Percentiles rank a stretch among this genome's conserved stretches.
Conservation (phyloP, 2,329 filamentous ascomycete genomes). For the Fusarium tupiense region DNA sequence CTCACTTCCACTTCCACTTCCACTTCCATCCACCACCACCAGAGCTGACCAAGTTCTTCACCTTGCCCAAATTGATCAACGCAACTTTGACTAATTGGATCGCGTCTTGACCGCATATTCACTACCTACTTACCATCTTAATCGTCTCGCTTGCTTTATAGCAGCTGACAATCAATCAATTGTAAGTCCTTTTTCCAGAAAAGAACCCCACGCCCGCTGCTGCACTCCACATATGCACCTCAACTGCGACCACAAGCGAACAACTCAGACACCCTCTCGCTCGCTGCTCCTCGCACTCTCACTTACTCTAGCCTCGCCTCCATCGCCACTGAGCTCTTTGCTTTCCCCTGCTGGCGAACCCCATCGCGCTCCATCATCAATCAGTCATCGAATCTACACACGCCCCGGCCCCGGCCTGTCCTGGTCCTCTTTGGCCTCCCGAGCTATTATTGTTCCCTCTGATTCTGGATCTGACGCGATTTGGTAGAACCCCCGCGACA, state of each 20-base stretch:
- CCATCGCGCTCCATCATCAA: slow-evolving; percentile 18
- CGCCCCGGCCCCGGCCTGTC: slow-evolving; percentile 19
- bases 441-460: slow-evolving; percentile 12
- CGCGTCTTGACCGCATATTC: slow-evolving; percentile 25
- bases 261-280: slow-evolving; percentile 47
- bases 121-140: slow-evolving; percentile 5
- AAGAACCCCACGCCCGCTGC: slow-evolving; percentile 50
- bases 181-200: slow-evolving; percentile 42
- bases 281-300: slow-evolving; percentile 18
- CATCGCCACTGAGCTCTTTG: slow-evolving; percentile 8
- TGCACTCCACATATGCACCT: slow-evolving; percentile 45
- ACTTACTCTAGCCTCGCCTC: slow-evolving; percentile 21
- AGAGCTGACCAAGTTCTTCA: slow-evolving; percentile 9
- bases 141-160: slow-evolving; percentile 24
- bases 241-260: slow-evolving; percentile 43
- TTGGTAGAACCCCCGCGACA: slow-evolving; percentile 33
- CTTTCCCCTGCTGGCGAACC: slow-evolving; percentile 30
- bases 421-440: slow-evolving; percentile 7
- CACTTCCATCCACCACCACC: not conserved
- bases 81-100: slow-evolving; percentile 1
- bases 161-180: not conserved
- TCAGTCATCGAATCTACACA: slow-evolving; percentile 19
- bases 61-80: not conserved
- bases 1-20: slow-evolving; percentile 7
- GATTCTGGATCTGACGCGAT: slow-evolving; percentile 41